A percentile compares a stretch with the other conserved stretches of the same genome.
phyloP scores from a whole-genome alignment of 2,329 filamentous ascomycete genomes.

The Thelonectria blattea region DNA sequence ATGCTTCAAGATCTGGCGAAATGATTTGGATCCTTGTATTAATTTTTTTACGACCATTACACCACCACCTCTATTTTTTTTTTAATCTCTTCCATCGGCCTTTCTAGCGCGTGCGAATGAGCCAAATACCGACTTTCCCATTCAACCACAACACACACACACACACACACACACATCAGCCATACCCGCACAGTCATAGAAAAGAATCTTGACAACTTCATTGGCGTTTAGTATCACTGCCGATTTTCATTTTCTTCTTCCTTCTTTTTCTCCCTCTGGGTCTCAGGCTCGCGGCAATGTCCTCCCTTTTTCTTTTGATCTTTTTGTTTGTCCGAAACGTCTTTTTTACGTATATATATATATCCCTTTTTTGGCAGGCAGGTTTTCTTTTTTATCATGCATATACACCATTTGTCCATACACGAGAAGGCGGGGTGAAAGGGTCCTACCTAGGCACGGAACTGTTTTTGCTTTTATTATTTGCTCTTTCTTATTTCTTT shows the following conservation, averaged over 20 bases:
- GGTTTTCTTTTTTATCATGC: neutral
- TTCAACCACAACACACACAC: conserved; percentile 6
- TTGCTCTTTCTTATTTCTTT: neutral
- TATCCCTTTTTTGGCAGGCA: neutral
- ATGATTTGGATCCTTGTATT: neutral
- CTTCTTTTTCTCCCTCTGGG: conserved; percentile 2
- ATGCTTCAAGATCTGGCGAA: neutral
- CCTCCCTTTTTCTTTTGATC: conserved; percentile 1
- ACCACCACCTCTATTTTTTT: neutral
- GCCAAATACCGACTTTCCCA: neutral
- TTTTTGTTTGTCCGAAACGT: neutral
- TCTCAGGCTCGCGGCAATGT: neutral
- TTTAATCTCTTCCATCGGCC: neutral
- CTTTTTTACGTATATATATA: neutral
- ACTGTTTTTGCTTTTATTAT: neutral
- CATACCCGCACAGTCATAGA: neutral
- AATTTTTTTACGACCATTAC: neutral
- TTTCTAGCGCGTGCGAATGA: neutral
- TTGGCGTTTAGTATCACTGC: neutral
- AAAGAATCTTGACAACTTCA: neutral
- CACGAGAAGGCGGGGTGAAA: neutral
- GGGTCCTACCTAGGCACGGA: neutral
- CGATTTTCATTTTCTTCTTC: neutral
- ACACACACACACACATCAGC: neutral
- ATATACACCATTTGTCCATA: neutral